Evolutionary conservation across 352 stramenopile species (phyloP), one percentile per base, ranked within the genome.

Genomic region (Globisporangium paroecandrum): DNA sequence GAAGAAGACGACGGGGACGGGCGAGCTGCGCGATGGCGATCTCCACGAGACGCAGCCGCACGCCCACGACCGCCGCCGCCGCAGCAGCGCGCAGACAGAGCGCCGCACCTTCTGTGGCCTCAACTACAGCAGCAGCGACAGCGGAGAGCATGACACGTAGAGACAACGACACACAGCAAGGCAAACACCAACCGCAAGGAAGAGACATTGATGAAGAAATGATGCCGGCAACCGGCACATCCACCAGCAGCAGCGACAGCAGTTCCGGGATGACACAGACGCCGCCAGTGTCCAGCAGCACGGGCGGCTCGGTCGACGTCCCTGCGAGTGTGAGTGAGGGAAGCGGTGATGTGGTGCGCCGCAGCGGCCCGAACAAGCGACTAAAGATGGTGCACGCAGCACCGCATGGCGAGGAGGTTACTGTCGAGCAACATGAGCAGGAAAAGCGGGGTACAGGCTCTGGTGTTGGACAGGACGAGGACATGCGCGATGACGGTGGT

Each of bases 1-100:
- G 29, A 62, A 62, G 29, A 20, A 51, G 20, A 29, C 18, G 15
- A 41, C 25, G 53, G 53, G 22, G 55, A 41, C 25, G 53, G 53
- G 22, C 29, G 38, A 54, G 58, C 58, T 51, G 58, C 41, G 58
- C 58, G 41, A 56, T 65, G 59, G 59, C 15, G 38, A 65, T 55
- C 38, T 57, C 59, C 59, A 65, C 59, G 59, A 65, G 59, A 65
- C 59, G 59, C 41, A 24, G 58, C 38, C 38, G 24, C 10, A n/a
- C 43, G 43, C 43, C 43, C 43, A n/a, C 43, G 18, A 51, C 36
- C 13, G 58, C 24, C 5, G 58, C 24, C 5, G 20, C 38, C 4
- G 20, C 58, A n/a, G 8, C 10, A 27, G 18, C 18, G 4, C 15
- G 3, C 24, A 64, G 58, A 3, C 24, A 56, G 58, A 38, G 22